Evolutionary conservation across 371 early-diverging fungal genomes (phyloP).

Genomic region (Mucor lusitanicus): DNA sequence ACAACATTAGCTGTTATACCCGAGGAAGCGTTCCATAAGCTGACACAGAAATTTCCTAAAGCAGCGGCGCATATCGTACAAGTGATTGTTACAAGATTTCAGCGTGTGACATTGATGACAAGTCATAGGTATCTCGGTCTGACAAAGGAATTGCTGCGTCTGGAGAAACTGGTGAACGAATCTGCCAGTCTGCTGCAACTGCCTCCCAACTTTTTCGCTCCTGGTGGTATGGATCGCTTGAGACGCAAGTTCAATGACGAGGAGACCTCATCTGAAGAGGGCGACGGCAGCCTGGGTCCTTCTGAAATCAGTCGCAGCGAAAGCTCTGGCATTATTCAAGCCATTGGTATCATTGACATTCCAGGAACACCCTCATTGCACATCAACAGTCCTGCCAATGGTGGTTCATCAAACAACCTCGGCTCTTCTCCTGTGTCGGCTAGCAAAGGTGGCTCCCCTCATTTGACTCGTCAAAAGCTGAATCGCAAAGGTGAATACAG

Average conservation of each 20-base stretch:
- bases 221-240: constrained; percentile 71
- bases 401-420: background rate
- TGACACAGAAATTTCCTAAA: constrained; percentile 89
- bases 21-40: constrained; percentile 86
- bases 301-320: constrained; percentile 33
- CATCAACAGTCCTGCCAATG: constrained; percentile 6
- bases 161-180: constrained; percentile 79
- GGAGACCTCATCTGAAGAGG: constrained; percentile 17
- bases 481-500: constrained; percentile 46
- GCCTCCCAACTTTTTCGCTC: constrained; percentile 64
- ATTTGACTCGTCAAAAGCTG: constrained; percentile 16
- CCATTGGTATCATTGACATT: constrained; percentile 42
- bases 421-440: background rate
- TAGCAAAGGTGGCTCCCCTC: constrained; percentile 4
- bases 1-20: constrained; percentile 96
- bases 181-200: constrained; percentile 60
- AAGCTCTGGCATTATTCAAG: constrained; percentile 36
- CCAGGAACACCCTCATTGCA: constrained; percentile 35
- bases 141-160: constrained; percentile 82
- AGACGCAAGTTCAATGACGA: constrained; percentile 58
- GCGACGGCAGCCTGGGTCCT: constrained; percentile 6
- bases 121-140: constrained; percentile 91
- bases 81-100: constrained; percentile 94
- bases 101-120: constrained; percentile 92
- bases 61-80: constrained; percentile 95